Conservation (phyloP, 2,329 filamentous ascomycete genomes). For the Endothia cerciana region DNA sequence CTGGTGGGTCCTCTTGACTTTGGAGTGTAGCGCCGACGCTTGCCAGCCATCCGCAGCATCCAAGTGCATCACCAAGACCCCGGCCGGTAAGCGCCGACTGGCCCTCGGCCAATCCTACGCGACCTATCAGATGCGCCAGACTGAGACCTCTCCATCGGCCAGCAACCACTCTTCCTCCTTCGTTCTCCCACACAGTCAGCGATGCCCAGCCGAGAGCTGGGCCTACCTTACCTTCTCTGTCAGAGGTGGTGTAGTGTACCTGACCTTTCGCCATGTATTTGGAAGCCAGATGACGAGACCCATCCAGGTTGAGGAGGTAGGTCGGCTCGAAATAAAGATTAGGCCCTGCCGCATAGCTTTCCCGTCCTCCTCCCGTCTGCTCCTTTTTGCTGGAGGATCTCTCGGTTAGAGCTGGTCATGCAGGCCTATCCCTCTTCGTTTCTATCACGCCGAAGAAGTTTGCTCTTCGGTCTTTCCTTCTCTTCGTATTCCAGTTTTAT, state of each 20-base stretch:
- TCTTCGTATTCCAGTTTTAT: slow-evolving; percentile 11
- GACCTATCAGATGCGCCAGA: slow-evolving; percentile 48
- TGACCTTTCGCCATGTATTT: slow-evolving; percentile 14
- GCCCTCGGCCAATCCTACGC: slow-evolving; percentile 41
- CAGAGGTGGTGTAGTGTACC: slow-evolving; percentile 26
- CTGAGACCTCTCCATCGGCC: slow-evolving; percentile 40
- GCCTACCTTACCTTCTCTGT: slow-evolving; percentile 16
- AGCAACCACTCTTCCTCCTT: slow-evolving; percentile 35
- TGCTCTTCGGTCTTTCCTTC: slow-evolving; percentile 17
- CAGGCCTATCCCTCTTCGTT: slow-evolving; percentile 22
- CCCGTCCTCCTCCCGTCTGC: slow-evolving; percentile 13
- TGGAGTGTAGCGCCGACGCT: slow-evolving; percentile 43
- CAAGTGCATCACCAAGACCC: slow-evolving; percentile 39
- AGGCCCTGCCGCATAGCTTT: slow-evolving; percentile 25
- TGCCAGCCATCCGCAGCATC: slow-evolving; percentile 45
- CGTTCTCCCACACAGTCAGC: slow-evolving; percentile 32
- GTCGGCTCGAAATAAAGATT: slow-evolving; percentile 31
- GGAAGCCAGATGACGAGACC: slow-evolving; percentile 22
- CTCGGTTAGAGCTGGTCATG: slow-evolving; percentile 26
- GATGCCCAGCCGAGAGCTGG: slow-evolving; percentile 27
- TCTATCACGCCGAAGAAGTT: slow-evolving; percentile 19
- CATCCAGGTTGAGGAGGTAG: slow-evolving; percentile 24
- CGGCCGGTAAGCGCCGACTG: slow-evolving; percentile 54
- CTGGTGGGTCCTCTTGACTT: slow-evolving; percentile 44
- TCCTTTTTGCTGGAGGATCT: slow-evolving; percentile 22